A percentile compares a stretch with the other conserved stretches of the same genome.
phyloP scores from a whole-genome alignment of 2,329 filamentous ascomycete genomes.

The Dothistroma pini region DNA sequence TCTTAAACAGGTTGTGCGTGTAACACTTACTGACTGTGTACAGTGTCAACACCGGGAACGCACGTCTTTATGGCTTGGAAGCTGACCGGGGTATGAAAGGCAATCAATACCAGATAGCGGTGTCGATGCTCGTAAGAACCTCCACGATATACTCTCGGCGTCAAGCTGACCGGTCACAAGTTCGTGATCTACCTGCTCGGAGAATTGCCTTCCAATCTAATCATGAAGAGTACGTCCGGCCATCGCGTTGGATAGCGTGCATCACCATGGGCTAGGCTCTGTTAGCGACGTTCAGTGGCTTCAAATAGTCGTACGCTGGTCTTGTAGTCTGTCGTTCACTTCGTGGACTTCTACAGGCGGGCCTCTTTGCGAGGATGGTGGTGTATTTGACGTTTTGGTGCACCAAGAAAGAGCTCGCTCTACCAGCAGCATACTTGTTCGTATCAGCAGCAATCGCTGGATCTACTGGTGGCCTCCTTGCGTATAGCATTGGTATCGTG shows the following conservation, averaged over 20 bases:
- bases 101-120: conserved; percentile 62
- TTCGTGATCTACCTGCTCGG: conserved; percentile 46
- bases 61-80: conserved; percentile 61
- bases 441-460: conserved; percentile 68
- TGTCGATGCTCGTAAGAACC: conserved; percentile 38
- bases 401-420: conserved; percentile 66
- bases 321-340: conserved; percentile 67
- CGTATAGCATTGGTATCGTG: conserved; percentile 70
- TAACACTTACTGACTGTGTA: background rate
- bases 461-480: conserved; percentile 67
- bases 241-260: conserved; percentile 48
- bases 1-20: background rate
- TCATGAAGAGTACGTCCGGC: conserved; percentile 43
- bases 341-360: conserved; percentile 66
- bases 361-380: conserved; percentile 65
- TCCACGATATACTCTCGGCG: background rate
- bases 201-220: conserved; percentile 45
- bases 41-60: conserved; percentile 50
- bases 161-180: background rate
- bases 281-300: conserved; percentile 65
- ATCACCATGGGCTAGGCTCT: conserved; percentile 60
- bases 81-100: conserved; percentile 57
- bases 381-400: conserved; percentile 76
- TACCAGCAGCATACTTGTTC: conserved; percentile 71
- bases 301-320: conserved; percentile 61